These are phyloP conservation scores for Geranium incanum DNA, from an alignment of 441 rosid genomes.

Conservation along the genomic window DNA sequence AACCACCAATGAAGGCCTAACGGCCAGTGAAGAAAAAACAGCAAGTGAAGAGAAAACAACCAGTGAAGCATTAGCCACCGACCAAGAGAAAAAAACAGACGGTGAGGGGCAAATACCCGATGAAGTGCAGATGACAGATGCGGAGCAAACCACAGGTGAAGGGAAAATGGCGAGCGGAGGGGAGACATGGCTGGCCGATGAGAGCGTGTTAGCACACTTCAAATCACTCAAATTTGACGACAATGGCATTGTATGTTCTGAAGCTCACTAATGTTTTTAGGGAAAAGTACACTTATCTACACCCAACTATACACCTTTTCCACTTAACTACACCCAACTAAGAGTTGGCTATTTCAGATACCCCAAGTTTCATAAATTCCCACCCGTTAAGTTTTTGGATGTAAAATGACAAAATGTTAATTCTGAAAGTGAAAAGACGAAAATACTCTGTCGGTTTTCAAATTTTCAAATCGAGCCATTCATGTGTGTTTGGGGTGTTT, in stretches of 20 bases:
- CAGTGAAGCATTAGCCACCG: constrained; percentile 26
- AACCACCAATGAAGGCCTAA: not conserved
- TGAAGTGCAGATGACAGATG: constrained; percentile 2
- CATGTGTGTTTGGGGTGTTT: no score
- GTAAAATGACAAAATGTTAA: no score
- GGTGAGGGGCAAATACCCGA: not conserved
- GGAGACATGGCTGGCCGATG: constrained; percentile 70
- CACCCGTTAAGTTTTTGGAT: no score
- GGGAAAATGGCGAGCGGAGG: constrained; percentile 21
- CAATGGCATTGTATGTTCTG: constrained; percentile 47
- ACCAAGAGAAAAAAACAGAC: not conserved
- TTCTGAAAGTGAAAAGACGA: no score
- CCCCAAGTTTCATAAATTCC: no score
- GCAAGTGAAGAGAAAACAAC: not conserved
- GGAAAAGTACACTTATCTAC: constrained; percentile 10
- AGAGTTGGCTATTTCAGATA: no score
- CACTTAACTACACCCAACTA: no score
- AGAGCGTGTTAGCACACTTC: constrained; percentile 60
- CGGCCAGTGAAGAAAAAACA: not conserved
- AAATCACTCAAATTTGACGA: constrained; percentile 58
- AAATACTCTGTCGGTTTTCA: no score
- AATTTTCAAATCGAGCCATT: no score
- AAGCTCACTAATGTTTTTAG: constrained; percentile 15
- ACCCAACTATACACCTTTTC: no score
- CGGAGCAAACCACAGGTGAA: constrained; percentile 21